Base-by-base conservation (phyloP, 257 asterid species). In the Solanum verrucosum region DNA sequence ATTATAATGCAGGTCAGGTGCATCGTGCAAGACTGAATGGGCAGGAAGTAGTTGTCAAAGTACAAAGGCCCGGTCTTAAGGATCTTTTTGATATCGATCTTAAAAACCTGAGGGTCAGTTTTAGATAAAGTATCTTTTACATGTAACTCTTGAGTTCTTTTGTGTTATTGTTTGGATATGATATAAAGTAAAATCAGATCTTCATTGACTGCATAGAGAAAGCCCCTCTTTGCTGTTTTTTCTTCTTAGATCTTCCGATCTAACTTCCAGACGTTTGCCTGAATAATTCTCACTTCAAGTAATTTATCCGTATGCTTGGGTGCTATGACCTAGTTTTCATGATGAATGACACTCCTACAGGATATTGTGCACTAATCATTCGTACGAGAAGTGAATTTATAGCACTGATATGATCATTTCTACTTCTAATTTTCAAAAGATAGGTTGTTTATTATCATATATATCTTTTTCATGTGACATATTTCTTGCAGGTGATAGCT, bases 61-160 rank as follows among this genome's bases (percentile, higher is more conserved):
- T 96, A 74, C 98, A 96, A 91, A 93, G 99, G 92, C 99, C 99
- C 27, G 99, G 99, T 23, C 96, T 96, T 9, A 95, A 96, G 92
- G 98, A 94, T 92, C 91, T 96, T 42, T 96, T 96, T 9, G 99
- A 96, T 77, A 94, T 96, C 79, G 99, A 96, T 93, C 98, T 96
- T 31, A 96, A 96, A 89, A 96, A 96, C 89, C 90, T 96, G 86
- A 94, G 99, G 98, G 99, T 96, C 46, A 83, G 98, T 90, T 70
- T 87, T 75, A 37, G 81, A 86, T 13, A 14, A 83, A 86, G 56
- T 73, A 89, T 87, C 49, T 74, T 27, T 27, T 75, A 35, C 40
- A 37, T 46, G 85, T 11, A 27, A 37, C 31, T 38, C 29, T 29
- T 46, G 67, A 77, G 70, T 70, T 23, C 44, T 42, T 23, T 81